Percentiles rank a stretch among this genome's conserved stretches.
These are phyloP conservation scores for Metschnikowia chrysomelidarum DNA, from an alignment of 805 yeast genomes.

Conservation along the genomic window DNA sequence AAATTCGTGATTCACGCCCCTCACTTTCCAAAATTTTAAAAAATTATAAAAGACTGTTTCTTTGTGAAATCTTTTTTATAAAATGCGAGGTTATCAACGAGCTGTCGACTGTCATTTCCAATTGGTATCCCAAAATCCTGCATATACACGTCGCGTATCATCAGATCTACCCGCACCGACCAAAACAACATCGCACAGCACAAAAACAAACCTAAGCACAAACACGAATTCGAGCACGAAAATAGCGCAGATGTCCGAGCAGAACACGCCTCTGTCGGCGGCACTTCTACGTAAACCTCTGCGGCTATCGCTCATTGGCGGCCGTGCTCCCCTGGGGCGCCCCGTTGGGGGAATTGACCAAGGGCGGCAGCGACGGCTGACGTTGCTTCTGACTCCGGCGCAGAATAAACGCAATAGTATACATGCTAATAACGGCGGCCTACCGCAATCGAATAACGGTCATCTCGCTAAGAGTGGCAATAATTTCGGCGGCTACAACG, in stretches of 20 bases:
- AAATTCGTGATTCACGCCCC: too few species aligned
- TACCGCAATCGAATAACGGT: too few species aligned
- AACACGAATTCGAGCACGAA: too few species aligned
- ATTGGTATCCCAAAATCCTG: too few species aligned
- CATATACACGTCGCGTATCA: slow-evolving; percentile 3
- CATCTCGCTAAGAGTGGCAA: slow-evolving; percentile 4
- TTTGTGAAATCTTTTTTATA: too few species aligned
- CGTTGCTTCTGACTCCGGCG: slow-evolving; percentile 34
- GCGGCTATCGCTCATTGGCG: slow-evolving; percentile 21
- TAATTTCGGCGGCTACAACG: neutral
- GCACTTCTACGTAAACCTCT: slow-evolving; percentile 14
- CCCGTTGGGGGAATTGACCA: slow-evolving; percentile 20
- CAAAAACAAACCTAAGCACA: neutral
- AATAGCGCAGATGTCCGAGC: slow-evolving; percentile 9
- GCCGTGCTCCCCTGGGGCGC: slow-evolving; percentile 17
- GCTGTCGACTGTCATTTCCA: too few species aligned
- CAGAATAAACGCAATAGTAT: slow-evolving; percentile 23
- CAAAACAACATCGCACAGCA: slow-evolving; percentile 1
- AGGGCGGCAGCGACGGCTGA: slow-evolving; percentile 28
- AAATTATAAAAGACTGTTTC: too few species aligned
- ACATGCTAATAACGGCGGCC: slow-evolving; percentile 5
- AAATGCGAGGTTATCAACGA: too few species aligned
- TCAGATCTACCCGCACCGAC: slow-evolving; percentile 1
- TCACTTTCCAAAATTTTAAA: too few species aligned
- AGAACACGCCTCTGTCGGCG: slow-evolving; percentile 17